Evolutionary conservation across 2,329 filamentous ascomycete genomes (phyloP).

Genomic region (Colletotrichum simmondsii): DNA sequence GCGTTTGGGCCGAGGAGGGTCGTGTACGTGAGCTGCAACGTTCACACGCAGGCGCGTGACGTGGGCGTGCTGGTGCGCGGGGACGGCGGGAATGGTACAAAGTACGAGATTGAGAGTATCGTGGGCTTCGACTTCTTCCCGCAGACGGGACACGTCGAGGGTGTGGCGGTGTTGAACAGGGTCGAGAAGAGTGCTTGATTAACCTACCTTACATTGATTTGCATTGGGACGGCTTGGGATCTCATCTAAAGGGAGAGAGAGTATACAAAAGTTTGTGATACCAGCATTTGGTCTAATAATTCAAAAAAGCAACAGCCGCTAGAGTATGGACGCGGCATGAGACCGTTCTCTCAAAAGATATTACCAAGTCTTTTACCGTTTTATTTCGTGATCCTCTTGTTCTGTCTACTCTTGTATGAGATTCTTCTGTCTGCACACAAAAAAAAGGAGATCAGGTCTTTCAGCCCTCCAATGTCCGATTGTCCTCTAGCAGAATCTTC

Average conservation of each 20-base stretch:
- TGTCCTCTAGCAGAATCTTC: slow-evolving; percentile 69
- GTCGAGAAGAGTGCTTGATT: slow-evolving; percentile 51
- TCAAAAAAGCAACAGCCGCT: neutral
- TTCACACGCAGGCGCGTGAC: slow-evolving; percentile 96
- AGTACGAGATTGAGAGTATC: slow-evolving; percentile 90
- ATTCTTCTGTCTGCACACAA: slow-evolving; percentile 1
- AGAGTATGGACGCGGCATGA: neutral
- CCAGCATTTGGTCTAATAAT: slow-evolving; percentile 10
- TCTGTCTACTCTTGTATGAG: slow-evolving; percentile 25
- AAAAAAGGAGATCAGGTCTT: neutral
- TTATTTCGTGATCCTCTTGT: neutral
- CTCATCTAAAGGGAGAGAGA: neutral
- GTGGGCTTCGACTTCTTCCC: slow-evolving; percentile 98
- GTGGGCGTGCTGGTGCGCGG: slow-evolving; percentile 88
- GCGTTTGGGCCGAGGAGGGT: slow-evolving; percentile 81
- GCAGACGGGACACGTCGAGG: slow-evolving; percentile 79
- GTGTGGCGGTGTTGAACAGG: slow-evolving; percentile 72
- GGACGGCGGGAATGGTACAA: slow-evolving; percentile 44
- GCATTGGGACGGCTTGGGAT: neutral
- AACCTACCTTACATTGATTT: too few relatives aligned
- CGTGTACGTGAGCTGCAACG: slow-evolving; percentile 96
- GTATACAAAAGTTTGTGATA: slow-evolving; percentile 20
- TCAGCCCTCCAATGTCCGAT: slow-evolving; percentile 23
- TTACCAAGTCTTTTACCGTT: slow-evolving; percentile 1
- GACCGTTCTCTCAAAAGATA: neutral